A percentile compares a stretch with the other conserved stretches of the same genome.
Conservation (phyloP, 1,139 yeast genomes). For the Kodamaea fungicola region DNA sequence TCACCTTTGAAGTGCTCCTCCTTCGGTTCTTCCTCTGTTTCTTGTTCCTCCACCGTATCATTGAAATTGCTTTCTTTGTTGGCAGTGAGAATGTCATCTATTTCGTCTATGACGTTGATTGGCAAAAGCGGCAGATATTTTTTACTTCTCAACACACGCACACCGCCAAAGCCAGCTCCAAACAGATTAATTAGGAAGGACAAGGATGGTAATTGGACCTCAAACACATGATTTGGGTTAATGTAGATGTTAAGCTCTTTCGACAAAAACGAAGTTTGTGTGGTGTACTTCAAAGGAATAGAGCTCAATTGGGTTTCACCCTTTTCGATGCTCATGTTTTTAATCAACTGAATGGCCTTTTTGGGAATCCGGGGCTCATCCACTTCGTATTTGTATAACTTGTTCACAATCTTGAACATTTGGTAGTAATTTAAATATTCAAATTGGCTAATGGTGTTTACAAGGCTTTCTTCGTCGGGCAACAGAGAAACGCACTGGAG, state of each 20-base stretch:
- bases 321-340: constrained; percentile 32
- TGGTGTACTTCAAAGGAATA: constrained; percentile 38
- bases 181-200: constrained; percentile 57
- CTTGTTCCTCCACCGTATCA: constrained; percentile 25
- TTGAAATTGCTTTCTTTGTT: constrained; percentile 29
- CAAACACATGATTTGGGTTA: constrained; percentile 47
- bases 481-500: constrained; percentile 76
- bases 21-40: constrained; percentile 12
- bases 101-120: constrained; percentile 52
- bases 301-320: constrained; percentile 37
- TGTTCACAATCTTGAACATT: constrained; percentile 58
- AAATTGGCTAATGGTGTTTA: constrained; percentile 54
- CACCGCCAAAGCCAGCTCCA: constrained; percentile 61
- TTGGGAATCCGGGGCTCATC: constrained; percentile 66
- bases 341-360: constrained; percentile 33
- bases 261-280: constrained; percentile 38
- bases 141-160: constrained; percentile 41
- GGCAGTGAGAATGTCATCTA: constrained; percentile 51
- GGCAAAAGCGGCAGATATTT: constrained; percentile 65
- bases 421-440: constrained; percentile 67
- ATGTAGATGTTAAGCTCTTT: constrained; percentile 44
- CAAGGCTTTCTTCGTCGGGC: constrained; percentile 52
- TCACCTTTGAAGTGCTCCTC: constrained; percentile 37
- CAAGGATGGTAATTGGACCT: constrained; percentile 55
- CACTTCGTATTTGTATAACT: constrained; percentile 80